These are phyloP conservation scores for Aspergillus saccharolyticus DNA, from an alignment of 495 filamentous ascomycete genomes.

Conservation along the genomic window DNA sequence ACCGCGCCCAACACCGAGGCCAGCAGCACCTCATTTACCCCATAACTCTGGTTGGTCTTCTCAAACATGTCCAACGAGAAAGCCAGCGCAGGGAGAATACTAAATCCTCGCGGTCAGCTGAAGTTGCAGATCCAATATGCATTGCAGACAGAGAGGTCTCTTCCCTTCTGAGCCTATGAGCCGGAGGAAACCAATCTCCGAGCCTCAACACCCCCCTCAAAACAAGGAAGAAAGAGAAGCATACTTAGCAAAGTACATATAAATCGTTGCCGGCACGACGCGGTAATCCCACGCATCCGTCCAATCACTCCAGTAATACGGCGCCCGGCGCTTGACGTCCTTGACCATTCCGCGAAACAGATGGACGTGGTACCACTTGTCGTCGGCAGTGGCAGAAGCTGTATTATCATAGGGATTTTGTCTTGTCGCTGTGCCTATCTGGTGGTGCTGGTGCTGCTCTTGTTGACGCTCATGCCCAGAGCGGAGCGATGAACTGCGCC, in stretches of 20 bases:
- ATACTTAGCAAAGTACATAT: conserved; percentile 90
- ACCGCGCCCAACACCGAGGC: conserved; percentile 72
- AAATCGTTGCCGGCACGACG: conserved; percentile 73
- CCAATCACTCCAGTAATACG: conserved; percentile 77
- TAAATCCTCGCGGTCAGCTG: conserved; percentile 26
- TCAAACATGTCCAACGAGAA: conserved; percentile 85
- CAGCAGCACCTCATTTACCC: conserved; percentile 79
- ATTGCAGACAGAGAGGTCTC: too few relatives aligned
- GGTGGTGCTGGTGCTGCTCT: neutral
- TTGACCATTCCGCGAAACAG: conserved; percentile 62
- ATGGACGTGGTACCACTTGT: conserved; percentile 60
- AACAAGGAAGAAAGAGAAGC: conserved; percentile 16
- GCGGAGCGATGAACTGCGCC: neutral
- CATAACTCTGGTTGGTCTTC: conserved; percentile 72
- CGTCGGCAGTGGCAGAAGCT: too few relatives aligned
- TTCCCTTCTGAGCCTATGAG: too few relatives aligned
- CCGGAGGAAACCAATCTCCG: neutral
- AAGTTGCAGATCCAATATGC: too few relatives aligned
- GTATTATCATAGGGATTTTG: too few relatives aligned
- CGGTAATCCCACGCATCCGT: conserved; percentile 81
- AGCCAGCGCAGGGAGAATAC: conserved; percentile 75
- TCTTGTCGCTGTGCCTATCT: neutral
- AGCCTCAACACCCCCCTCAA: neutral
- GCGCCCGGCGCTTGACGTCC: conserved; percentile 65
- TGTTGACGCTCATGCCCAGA: neutral